Base-by-base conservation (phyloP, 768 basidiomycete species). In the Kwoniella botswanensis region DNA sequence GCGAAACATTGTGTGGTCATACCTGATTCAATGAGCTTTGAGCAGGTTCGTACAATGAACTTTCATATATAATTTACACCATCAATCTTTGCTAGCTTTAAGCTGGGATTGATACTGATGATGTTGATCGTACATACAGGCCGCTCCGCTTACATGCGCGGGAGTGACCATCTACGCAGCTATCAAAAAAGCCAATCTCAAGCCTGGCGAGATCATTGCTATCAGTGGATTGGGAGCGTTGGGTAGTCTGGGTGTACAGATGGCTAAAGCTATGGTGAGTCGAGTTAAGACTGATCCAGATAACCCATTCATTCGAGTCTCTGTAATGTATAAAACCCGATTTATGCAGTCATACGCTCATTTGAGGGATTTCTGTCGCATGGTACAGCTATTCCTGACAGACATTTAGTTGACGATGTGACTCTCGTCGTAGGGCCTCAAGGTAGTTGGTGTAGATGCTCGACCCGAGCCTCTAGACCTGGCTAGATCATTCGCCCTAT, bases 61-160 rank as follows among this genome's bases (percentile, higher is more conserved):
- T 15, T 11, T 17, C 46, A 50, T 5, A 35, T 35, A 35, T 35
- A 35, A 35, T 6, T 35, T 35, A 35, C 35, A 35, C 35, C 35
- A 6, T 35, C 35, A 35, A 35, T 35, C 35, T 35, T 35, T 35
- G 35, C 35, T 35, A 35, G 35, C 4, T 35, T 35, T 35, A 35
- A 6, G 35, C 35, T 35, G 35, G 35, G 35, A 35, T 35, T 35
- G 35, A 35, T 35, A 21, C 42, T 43, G 43, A 15, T 43, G 9
- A n/a, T 26, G 9, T 6, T 65, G 15, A 57, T 11, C 21, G 11
- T 12, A 41, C 24, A 13, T 17, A 12, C 46, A 76, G 69, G 75
- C 75, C 15, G 75, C 75, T n/a, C 72, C 75, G 26, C 35, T 76
- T 13, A 73, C 69, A 10, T 76, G 75, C 63, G 75, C 75, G 12